phyloP scores from a whole-genome alignment of 2,329 filamentous ascomycete genomes.

The Aureobasidium uvarum region DNA sequence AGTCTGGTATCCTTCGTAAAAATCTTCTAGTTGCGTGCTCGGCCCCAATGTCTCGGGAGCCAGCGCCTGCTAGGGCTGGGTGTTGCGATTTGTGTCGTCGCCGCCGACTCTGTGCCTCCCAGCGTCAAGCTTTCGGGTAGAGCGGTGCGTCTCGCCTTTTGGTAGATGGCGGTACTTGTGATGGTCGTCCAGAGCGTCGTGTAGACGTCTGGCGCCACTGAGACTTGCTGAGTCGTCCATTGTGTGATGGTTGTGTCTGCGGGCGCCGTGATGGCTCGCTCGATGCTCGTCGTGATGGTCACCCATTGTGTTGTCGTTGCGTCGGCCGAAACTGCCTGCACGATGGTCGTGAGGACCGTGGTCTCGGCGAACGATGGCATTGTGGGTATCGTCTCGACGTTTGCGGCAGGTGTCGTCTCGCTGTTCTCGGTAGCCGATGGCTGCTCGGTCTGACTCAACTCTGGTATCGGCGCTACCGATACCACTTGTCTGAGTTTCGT shows the following conservation, averaged over 20 bases:
- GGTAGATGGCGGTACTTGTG: conserved; percentile 12
- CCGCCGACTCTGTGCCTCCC: conserved; percentile 2
- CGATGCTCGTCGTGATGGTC: conserved; percentile 14
- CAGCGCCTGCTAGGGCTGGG: conserved; percentile 21
- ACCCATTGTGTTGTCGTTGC: conserved; percentile 13
- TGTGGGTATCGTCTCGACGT: conserved; percentile 6
- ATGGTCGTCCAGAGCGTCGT: conserved; percentile 8
- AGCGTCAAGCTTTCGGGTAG: conserved; percentile 19
- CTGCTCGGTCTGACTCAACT: neutral
- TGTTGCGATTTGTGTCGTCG: conserved; percentile 2
- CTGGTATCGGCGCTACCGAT: neutral
- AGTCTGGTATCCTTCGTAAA: conserved; percentile 12
- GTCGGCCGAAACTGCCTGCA: conserved; percentile 2
- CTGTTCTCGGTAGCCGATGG: neutral
- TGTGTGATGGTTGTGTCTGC: conserved; percentile 7
- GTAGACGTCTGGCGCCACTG: neutral
- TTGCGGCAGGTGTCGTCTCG: conserved; percentile 10
- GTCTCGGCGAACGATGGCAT: neutral
- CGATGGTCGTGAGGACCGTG: neutral
- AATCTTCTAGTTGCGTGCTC: conserved; percentile 14
- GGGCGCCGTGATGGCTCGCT: neutral
- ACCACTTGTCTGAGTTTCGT: conserved; percentile 2
- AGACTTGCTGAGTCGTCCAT: neutral
- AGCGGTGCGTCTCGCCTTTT: conserved; percentile 21
- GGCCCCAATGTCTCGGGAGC: conserved; percentile 22